Percentiles rank a stretch among this genome's conserved stretches.
phyloP scores from a whole-genome alignment of 2,329 filamentous ascomycete species.

The Penicillium glabrum region DNA sequence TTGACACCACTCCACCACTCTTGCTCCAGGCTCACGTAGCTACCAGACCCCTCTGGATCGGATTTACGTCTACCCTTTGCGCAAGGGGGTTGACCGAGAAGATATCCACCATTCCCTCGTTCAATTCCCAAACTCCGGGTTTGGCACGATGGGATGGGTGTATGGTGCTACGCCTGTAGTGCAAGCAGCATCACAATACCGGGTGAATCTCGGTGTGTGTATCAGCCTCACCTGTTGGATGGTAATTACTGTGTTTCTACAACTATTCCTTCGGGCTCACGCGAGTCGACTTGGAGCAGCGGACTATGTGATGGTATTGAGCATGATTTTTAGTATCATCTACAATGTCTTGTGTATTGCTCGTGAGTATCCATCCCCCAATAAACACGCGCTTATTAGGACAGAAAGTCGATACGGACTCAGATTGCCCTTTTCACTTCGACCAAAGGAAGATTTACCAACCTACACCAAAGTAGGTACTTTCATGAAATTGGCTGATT shows the following conservation, averaged over 20 bases:
- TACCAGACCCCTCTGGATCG: not conserved
- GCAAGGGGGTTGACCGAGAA: not conserved
- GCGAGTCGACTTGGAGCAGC: conserved; percentile 49
- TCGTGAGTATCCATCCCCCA: conserved; percentile 36
- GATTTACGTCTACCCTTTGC: not conserved
- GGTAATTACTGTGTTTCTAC: conserved; percentile 40
- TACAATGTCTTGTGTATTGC: conserved; percentile 54
- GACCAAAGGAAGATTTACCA: conserved; percentile 47
- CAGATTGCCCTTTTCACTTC: conserved; percentile 47
- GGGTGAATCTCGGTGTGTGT: conserved; percentile 51
- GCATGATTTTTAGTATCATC: conserved; percentile 47
- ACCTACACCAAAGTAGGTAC: conserved; percentile 43
- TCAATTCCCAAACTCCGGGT: not conserved
- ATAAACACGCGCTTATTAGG: not conserved
- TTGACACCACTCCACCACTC: too few species aligned
- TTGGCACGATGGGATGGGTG: conserved; percentile 51
- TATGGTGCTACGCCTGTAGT: conserved; percentile 50
- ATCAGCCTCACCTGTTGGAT: conserved; percentile 50
- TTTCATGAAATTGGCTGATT: not conserved
- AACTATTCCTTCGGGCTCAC: conserved; percentile 46
- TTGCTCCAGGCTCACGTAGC: too few species aligned
- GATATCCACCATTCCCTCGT: not conserved
- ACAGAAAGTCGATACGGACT: conserved; percentile 57
- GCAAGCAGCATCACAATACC: conserved; percentile 50
- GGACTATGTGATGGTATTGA: conserved; percentile 45